Percentiles rank a stretch among this genome's conserved stretches.
These are phyloP conservation scores for Pochonia chlamydosporia DNA, from an alignment of 2,329 filamentous ascomycete genomes.

Conservation along the genomic window DNA sequence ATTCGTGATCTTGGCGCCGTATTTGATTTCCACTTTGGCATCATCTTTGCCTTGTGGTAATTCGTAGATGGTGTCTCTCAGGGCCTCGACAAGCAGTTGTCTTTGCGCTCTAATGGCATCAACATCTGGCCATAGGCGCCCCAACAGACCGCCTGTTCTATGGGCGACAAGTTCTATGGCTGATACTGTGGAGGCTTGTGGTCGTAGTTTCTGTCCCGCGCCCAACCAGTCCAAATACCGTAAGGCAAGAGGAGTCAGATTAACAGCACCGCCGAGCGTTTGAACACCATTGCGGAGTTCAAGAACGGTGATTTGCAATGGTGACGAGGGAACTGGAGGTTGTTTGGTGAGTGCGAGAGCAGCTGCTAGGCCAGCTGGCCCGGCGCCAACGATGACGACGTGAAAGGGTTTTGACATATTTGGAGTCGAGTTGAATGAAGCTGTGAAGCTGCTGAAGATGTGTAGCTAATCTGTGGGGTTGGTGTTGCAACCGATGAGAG, in stretches of 20 bases:
- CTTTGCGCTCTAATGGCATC: conserved; percentile 22
- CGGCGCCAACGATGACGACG: conserved; percentile 41
- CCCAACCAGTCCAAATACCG: conserved; percentile 36
- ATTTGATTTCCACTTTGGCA: conserved; percentile 10
- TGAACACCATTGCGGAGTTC: conserved; percentile 39
- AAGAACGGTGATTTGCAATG: conserved; percentile 33
- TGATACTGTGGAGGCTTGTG: conserved; percentile 11
- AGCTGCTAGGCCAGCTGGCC: conserved; percentile 43
- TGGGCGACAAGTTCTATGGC: conserved; percentile 23
- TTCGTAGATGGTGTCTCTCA: conserved; percentile 13
- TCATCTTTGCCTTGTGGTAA: conserved; percentile 1
- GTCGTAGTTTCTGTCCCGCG: conserved; percentile 19
- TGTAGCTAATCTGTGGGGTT: no score
- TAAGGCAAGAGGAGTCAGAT: conserved; percentile 40
- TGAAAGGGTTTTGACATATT: conserved; percentile 6
- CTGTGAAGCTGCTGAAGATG: no score
- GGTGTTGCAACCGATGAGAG: no score
- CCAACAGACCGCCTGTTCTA: conserved; percentile 18
- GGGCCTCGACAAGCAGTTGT: conserved; percentile 17
- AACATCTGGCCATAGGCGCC: conserved; percentile 17
- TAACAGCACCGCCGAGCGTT: conserved; percentile 39
- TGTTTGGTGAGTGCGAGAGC: conserved; percentile 39
- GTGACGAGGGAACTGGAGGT: conserved; percentile 25
- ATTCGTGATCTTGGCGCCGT: conserved; percentile 10
- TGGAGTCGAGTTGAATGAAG: neutral